phyloP scores from a whole-genome alignment of 2,329 filamentous ascomycete genomes.

The Aspergillus calidoustus region DNA sequence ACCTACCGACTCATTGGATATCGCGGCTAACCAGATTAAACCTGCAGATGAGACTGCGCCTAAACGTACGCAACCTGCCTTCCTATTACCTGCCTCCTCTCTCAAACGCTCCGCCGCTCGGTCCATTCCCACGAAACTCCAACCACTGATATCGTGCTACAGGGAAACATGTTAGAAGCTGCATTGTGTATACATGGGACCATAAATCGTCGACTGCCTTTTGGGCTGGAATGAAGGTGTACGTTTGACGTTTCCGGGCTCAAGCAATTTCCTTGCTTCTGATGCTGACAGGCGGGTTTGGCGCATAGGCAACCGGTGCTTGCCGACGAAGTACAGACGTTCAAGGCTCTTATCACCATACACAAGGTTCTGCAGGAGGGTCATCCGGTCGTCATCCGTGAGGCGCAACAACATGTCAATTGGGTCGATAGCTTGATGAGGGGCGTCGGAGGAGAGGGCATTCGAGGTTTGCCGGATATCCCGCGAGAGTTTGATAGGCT shows the following conservation, averaged over 20 bases:
- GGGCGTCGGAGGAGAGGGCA: conserved; percentile 79
- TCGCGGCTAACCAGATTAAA: conserved; percentile 24
- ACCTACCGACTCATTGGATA: background rate
- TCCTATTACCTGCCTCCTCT: conserved; percentile 13
- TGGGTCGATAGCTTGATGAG: conserved; percentile 94
- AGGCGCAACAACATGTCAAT: conserved; percentile 83
- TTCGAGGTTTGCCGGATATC: conserved; percentile 64
- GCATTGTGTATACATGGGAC: conserved; percentile 99
- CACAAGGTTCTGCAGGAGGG: conserved; percentile 98
- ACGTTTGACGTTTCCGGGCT: conserved; percentile 46
- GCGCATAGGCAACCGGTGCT: conserved; percentile 83
- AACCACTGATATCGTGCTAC: conserved; percentile 17
- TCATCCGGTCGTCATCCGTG: conserved; percentile 82
- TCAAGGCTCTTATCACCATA: conserved; percentile 95
- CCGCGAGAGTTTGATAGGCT: too few relatives aligned
- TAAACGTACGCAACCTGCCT: conserved; percentile 57
- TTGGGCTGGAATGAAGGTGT: conserved; percentile 99
- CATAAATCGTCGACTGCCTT: conserved; percentile 94
- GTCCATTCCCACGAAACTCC: conserved; percentile 4
- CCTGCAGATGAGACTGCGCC: conserved; percentile 66
- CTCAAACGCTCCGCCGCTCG: background rate
- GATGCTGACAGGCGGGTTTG: conserved; percentile 6
- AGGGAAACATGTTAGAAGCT: conserved; percentile 94
- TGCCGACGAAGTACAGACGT: conserved; percentile 97
- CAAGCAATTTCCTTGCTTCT: background rate